Base-by-base conservation (phyloP, 2,329 filamentous ascomycete genomes). In the Orbilia quercus region DNA sequence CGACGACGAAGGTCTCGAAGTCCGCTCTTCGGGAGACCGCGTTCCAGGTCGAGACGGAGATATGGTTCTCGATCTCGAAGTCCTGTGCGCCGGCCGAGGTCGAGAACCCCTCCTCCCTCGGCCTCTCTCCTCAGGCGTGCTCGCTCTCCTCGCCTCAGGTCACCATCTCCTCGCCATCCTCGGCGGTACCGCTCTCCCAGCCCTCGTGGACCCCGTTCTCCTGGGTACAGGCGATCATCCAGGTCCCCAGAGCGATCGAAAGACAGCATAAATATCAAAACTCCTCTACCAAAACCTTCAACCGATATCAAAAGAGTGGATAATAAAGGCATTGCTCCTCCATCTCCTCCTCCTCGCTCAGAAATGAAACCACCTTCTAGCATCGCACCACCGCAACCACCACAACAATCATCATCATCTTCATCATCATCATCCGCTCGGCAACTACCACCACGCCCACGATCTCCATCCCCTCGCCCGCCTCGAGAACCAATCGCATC, bases 391-490 rank as follows among this genome's bases (percentile, higher is more conserved):
- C 0, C 53, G n/a, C n/a, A n/a, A n/a, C n/a, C n/a, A 25, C 58
- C 60, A 16, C 69, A 75, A 5, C 66, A 76, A 40, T 71, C 75
- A 34, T 75, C 73, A 44, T 77, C 76, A 23, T 69, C 71, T 14
- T 77, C 76, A 34, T 0, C 53, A 28, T 45, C 63, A 6, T 18
- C 34, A 31, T 48, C 62, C 4, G 63, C 44, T 58, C 63, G 75
- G n/a, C n/a, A n/a, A n/a, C n/a, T n/a, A 25, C 58, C 60, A 16
- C 69, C 76, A 5, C 66, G 76, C 31, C 74, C 75, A 34, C 75
- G 75, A 44, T 77, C 76, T 22, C 73, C 71, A 16, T 77, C 76
- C 7, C 76, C 76, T 2, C 60, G 74, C 23, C 73, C 75, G 11
- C 45, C 38, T 16, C 28, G 73, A 51, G 75, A 75, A 25, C 73